These are phyloP conservation scores for Leccinum uliginosum DNA, from an alignment of 768 basidiomycete genomes.

Conservation along the genomic window DNA sequence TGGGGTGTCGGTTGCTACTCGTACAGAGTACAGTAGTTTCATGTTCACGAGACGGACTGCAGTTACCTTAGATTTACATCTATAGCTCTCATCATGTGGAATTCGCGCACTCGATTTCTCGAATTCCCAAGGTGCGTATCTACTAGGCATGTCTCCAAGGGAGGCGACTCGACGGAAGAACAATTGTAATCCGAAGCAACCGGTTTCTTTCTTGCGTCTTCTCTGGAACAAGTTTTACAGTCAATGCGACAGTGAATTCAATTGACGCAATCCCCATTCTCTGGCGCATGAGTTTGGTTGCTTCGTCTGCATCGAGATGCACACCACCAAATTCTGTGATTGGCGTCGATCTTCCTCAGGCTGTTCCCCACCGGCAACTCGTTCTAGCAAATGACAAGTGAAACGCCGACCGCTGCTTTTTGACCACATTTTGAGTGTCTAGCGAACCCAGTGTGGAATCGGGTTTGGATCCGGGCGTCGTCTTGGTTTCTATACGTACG, in stretches of 20 bases:
- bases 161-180: neutral
- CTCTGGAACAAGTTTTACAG: neutral
- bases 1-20: neutral
- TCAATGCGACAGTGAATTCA: neutral
- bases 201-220: neutral
- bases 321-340: neutral
- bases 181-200: neutral
- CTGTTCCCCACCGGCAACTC: neutral
- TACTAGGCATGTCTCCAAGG: too few species aligned
- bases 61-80: conserved; percentile 25
- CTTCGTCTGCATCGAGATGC: neutral
- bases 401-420: neutral
- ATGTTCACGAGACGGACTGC: conserved; percentile 19
- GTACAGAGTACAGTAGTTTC: conserved; percentile 10
- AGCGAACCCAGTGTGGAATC: neutral
- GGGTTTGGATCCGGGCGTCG: too few species aligned
- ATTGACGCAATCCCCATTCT: neutral
- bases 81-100: conserved; percentile 19
- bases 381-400: neutral
- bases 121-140: neutral
- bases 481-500: too few species aligned
- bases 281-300: neutral
- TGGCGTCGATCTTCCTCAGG: neutral
- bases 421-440: neutral
- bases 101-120: conserved; percentile 5